phyloP scores from a whole-genome alignment of 805 yeast species.

The Metschnikowia vanudenii region DNA sequence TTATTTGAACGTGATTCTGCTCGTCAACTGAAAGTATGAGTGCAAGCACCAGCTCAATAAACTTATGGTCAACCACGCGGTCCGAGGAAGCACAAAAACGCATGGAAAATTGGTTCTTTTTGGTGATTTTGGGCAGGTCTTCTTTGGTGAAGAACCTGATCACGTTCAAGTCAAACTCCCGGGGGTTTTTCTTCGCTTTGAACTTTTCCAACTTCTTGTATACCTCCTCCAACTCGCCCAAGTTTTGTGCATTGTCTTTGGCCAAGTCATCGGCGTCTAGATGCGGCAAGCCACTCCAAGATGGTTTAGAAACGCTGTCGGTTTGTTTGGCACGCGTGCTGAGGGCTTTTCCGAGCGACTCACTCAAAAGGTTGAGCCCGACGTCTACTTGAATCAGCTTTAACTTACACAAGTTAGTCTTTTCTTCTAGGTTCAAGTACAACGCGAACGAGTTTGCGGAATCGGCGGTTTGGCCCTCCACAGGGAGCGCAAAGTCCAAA shows the following conservation, averaged over 20 bases:
- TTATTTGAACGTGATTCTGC: constrained; percentile 23
- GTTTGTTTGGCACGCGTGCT: background rate
- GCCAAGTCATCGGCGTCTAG: constrained; percentile 24
- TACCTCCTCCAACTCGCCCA: constrained; percentile 20
- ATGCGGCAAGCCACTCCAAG: constrained; percentile 29
- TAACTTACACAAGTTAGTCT: constrained; percentile 44
- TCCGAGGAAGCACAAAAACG: constrained; percentile 56
- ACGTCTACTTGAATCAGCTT: constrained; percentile 52
- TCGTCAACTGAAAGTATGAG: constrained; percentile 36
- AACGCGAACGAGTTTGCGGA: constrained; percentile 43
- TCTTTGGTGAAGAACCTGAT: constrained; percentile 20
- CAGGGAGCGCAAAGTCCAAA: constrained; percentile 24
- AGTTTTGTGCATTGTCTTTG: constrained; percentile 11
- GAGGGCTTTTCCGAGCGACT: constrained; percentile 66
- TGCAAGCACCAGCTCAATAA: constrained; percentile 47
- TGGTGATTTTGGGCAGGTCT: background rate
- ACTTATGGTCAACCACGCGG: constrained; percentile 57
- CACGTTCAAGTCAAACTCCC: constrained; percentile 25
- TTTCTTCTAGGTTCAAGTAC: constrained; percentile 39
- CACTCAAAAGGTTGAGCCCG: constrained; percentile 67
- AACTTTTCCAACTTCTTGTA: constrained; percentile 15
- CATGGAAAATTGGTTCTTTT: background rate
- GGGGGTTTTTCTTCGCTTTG: constrained; percentile 3
- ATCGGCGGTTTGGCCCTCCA: constrained; percentile 44
- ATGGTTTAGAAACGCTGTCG: background rate